phyloP scores from a whole-genome alignment of 78 protist species.

The Tieghemostelium lacteum region DNA sequence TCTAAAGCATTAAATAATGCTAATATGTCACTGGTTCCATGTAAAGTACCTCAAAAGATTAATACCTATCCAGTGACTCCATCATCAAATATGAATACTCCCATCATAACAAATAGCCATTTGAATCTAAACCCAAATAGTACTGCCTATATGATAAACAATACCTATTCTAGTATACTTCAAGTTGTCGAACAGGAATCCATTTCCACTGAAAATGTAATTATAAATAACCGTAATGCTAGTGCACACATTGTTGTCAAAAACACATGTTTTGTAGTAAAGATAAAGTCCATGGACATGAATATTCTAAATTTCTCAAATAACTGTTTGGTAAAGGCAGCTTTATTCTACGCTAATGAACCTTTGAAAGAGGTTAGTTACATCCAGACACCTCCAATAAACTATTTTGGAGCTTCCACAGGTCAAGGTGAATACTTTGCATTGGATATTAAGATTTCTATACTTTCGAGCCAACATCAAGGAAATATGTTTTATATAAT shows the following conservation, averaged over 20 bases:
- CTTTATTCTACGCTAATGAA: slow-evolving; percentile 49
- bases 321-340: slow-evolving; percentile 19
- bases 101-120: too few species aligned
- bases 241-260: slow-evolving; percentile 67
- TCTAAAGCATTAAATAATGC: too few species aligned
- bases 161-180: slow-evolving; percentile 13
- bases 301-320: slow-evolving; percentile 15
- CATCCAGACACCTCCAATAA: slow-evolving; percentile 64
- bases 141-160: too few species aligned
- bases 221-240: slow-evolving; percentile 47
- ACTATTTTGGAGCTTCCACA: slow-evolving; percentile 38
- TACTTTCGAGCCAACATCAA: slow-evolving; percentile 58
- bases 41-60: too few species aligned
- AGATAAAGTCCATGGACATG: slow-evolving; percentile 19
- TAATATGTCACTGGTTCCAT: too few species aligned
- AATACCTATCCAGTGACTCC: too few species aligned
- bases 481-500: slow-evolving; percentile 62
- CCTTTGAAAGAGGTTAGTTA: slow-evolving; percentile 65
- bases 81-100: too few species aligned
- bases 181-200: slow-evolving; percentile 59
- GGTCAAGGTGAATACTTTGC: slow-evolving; percentile 35
- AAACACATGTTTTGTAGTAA: slow-evolving; percentile 57
- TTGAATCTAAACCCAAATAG: too few species aligned
- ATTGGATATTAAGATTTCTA: slow-evolving; percentile 48
- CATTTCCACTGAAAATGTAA: slow-evolving; percentile 40